Evolutionary conservation across 1,139 yeast genomes (phyloP).

Genomic region (Trichomonascaceae sp.): DNA sequence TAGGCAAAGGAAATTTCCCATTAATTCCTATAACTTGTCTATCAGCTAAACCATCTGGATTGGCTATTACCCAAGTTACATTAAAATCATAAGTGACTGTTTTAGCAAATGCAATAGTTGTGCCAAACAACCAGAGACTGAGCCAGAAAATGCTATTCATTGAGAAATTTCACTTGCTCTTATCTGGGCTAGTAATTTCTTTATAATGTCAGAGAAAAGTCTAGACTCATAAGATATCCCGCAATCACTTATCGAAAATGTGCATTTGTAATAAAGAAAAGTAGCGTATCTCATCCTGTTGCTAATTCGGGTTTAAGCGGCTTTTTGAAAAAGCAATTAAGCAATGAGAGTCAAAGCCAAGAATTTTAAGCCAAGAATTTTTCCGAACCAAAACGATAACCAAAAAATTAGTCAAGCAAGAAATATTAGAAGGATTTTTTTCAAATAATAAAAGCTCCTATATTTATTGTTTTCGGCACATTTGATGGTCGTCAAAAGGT

Average conservation of each 20-base stretch:
- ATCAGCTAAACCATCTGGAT: constrained; percentile 67
- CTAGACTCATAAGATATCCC: background rate
- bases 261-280: too few species aligned
- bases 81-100: constrained; percentile 68
- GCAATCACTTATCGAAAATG: too few species aligned
- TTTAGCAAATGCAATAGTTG: constrained; percentile 35
- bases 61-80: constrained; percentile 62
- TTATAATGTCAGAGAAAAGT: background rate
- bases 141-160: background rate
- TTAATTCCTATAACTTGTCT: constrained; percentile 75
- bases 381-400: too few species aligned
- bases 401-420: too few species aligned
- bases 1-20: constrained; percentile 80
- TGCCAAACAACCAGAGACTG: background rate
- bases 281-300: background rate
- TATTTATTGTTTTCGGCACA: background rate
- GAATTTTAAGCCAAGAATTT: too few species aligned
- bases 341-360: too few species aligned
- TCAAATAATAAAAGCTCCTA: background rate
- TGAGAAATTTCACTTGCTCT: background rate
- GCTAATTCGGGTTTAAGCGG: background rate
- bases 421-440: background rate
- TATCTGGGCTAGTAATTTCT: background rate
- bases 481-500: background rate
- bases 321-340: background rate